These are phyloP conservation scores for Botrytis deweyae DNA, from an alignment of 2,329 filamentous ascomycete genomes.

Conservation along the genomic window DNA sequence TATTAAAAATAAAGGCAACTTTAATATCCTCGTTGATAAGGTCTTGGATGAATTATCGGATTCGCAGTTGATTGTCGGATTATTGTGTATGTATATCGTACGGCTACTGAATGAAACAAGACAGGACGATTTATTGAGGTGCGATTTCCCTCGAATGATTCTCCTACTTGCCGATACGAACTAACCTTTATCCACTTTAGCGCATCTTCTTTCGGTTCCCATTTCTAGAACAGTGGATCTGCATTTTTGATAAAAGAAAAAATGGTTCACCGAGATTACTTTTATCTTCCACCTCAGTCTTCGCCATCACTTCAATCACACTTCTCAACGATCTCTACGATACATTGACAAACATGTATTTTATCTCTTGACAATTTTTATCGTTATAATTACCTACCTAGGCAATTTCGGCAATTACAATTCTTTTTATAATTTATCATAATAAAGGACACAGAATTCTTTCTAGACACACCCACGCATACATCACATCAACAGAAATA, in stretches of 20 bases:
- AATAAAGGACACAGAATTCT: neutral
- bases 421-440: neutral
- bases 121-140: slow-evolving; percentile 12
- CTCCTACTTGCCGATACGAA: slow-evolving; percentile 12
- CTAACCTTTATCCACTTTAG: slow-evolving; percentile 17
- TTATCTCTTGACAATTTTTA: neutral
- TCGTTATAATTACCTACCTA: neutral
- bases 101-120: neutral
- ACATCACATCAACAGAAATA: neutral
- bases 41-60: neutral
- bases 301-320: neutral
- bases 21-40: neutral
- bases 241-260: neutral
- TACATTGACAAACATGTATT: neutral
- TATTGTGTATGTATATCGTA: neutral
- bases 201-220: neutral
- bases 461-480: neutral
- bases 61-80: neutral
- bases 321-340: no score
- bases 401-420: neutral
- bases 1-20: neutral
- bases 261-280: neutral
- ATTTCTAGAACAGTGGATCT: slow-evolving; percentile 2
- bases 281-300: neutral
- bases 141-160: slow-evolving; percentile 22